These are phyloP conservation scores for Galerina sulciceps DNA, from an alignment of 768 basidiomycete species.

Conservation along the genomic window DNA sequence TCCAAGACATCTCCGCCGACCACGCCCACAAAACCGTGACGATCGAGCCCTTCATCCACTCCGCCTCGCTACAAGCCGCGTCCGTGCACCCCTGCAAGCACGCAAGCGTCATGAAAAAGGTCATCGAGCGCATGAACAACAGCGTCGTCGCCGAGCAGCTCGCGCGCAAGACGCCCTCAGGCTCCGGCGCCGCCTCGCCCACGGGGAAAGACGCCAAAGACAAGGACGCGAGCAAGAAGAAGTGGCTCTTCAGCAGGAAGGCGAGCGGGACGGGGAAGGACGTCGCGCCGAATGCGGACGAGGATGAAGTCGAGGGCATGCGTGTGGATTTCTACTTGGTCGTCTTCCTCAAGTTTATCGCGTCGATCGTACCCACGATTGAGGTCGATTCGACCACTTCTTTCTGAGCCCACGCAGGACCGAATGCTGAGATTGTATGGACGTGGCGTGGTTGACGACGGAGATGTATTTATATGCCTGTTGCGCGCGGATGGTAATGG, in stretches of 20 bases:
- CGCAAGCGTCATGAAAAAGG: constrained; percentile 99
- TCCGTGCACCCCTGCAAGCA: constrained; percentile 99
- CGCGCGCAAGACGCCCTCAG: constrained; percentile 52
- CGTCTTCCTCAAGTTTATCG: constrained; percentile 99
- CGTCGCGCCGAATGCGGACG: constrained; percentile 39
- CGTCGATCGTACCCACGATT: constrained; percentile 97
- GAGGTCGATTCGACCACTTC: constrained; percentile 94
- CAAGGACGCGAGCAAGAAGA: constrained; percentile 66
- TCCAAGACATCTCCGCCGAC: constrained; percentile 96
- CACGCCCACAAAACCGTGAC: constrained; percentile 99
- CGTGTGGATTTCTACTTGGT: constrained; percentile 98
- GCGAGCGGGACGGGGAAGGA: constrained; percentile 64
- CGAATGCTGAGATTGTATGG: too few relatives aligned
- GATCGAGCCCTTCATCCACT: constrained; percentile 98
- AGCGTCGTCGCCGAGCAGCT: constrained; percentile 84
- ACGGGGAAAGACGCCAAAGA: constrained; percentile 31
- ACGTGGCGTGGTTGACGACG: not conserved
- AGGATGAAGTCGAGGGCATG: constrained; percentile 86
- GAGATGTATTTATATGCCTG: not conserved
- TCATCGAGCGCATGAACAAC: constrained; percentile 97
- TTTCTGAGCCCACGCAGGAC: constrained; percentile 40
- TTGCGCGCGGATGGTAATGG: not conserved
- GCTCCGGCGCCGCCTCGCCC: constrained; percentile 27
- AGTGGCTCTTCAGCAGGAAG: constrained; percentile 84
- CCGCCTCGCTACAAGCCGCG: constrained; percentile 80